Conservation (phyloP, 176 grass and related monocot species). For the Bromus sterilis region DNA sequence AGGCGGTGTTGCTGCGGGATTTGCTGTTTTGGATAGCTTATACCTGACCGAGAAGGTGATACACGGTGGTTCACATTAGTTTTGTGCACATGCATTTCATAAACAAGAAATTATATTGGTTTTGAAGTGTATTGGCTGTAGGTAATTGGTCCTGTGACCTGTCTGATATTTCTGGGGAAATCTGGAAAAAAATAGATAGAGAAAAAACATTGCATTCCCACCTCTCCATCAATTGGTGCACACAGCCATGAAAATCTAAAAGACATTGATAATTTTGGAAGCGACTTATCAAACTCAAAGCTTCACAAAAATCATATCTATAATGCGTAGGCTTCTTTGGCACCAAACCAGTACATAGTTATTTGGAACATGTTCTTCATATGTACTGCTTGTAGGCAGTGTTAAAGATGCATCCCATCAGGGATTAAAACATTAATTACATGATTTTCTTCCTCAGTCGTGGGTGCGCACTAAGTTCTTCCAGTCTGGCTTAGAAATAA, state of each 20-base stretch:
- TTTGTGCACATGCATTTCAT: background rate
- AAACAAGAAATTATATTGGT: background rate
- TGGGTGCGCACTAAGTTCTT: background rate
- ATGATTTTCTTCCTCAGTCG: background rate
- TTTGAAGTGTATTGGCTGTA: background rate
- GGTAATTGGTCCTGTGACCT: background rate
- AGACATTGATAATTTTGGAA: background rate
- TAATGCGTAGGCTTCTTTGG: slow-evolving; percentile 2
- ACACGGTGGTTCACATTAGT: background rate
- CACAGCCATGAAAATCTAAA: background rate
- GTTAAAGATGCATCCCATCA: background rate
- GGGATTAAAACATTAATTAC: background rate
- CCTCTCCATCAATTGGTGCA: background rate
- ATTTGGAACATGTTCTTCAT: background rate
- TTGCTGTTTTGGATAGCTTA: slow-evolving; percentile 91
- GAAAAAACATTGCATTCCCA: background rate
- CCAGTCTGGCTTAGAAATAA: background rate
- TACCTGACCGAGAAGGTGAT: slow-evolving; percentile 64
- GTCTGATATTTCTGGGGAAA: background rate
- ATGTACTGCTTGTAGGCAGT: background rate
- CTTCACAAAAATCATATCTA: background rate
- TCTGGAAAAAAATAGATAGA: background rate
- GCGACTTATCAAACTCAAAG: background rate
- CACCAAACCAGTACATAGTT: background rate
- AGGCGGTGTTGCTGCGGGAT: slow-evolving; percentile 91